Base-by-base conservation (phyloP, 2,329 filamentous ascomycete species). In the Beauveria sp. region DNA sequence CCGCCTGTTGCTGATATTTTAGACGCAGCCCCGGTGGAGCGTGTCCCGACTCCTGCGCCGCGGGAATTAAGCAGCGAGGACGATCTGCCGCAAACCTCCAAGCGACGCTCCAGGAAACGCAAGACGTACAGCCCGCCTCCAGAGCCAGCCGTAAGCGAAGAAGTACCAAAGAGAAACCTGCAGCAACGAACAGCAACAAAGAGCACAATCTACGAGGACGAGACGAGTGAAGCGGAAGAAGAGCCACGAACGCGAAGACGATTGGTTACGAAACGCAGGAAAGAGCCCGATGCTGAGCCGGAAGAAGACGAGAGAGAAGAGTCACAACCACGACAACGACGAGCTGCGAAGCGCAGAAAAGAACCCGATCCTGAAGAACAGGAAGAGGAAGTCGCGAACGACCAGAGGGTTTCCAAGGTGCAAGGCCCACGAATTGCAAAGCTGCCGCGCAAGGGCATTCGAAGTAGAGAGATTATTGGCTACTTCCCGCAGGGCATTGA, bases 391-490 rank as follows among this genome's bases (percentile, higher is more conserved):
- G 20, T 12, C 12, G 34, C 12, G 34, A 4, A 38, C 34, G 34
- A 38, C 34, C 14, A 54, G 12, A 46, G 52, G 20, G 12, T 9
- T 18, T 6, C 55, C 3, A 20, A 50, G 5, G 28, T 26, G 5
- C 14, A 50, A 26, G 70, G 70, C 2, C 77, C 76, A 12, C 73
- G 73, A 9, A 71, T 80, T 20, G 71, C 73, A 1, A 74, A 68
- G 47, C 69, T 81, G 62, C 68, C 72, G 26, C 73, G 75, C 24
- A 79, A 75, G 65, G 75, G 76, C 47, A 69, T 80, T 50, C 78
- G 74, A 63, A 79, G 79, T 66, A 77, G 70, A 63, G 79, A 81
- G 61, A 73, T 81, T n/a, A 71, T 81, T 56, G 78, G 79, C 3
- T 77, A 75, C 51, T 57, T 69, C 9, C 51, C 68, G 22, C 66